These are phyloP conservation scores for Aegle marmelos DNA, from an alignment of 345 rosid species.

Conservation along the genomic window DNA sequence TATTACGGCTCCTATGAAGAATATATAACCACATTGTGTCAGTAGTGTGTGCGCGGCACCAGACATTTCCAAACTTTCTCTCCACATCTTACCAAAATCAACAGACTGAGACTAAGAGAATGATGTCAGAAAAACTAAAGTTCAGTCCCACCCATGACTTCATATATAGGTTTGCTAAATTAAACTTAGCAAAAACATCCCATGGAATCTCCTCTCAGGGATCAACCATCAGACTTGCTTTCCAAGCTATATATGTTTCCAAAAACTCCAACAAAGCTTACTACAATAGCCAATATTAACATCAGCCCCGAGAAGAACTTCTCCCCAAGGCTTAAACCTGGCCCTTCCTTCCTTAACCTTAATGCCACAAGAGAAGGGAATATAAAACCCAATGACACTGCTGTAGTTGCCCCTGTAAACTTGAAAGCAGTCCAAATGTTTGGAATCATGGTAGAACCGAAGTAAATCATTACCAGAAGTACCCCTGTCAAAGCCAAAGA, in stretches of 20 bases:
- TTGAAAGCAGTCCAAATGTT: slow-evolving; percentile 98
- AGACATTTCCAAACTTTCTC: neutral
- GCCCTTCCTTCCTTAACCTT: slow-evolving; percentile 50
- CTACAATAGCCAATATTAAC: slow-evolving; percentile 66
- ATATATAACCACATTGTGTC: neutral
- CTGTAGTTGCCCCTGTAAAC: slow-evolving; percentile 98
- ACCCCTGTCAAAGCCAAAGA: slow-evolving; percentile 62
- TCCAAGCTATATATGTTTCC: slow-evolving; percentile 72
- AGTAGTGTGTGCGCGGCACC: neutral
- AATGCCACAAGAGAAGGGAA: slow-evolving; percentile 86
- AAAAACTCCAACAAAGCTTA: slow-evolving; percentile 66
- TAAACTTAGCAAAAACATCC: neutral
- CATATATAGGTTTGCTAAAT: neutral
- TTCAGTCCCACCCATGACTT: neutral
- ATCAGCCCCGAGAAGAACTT: slow-evolving; percentile 60
- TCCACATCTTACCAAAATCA: neutral
- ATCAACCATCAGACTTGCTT: slow-evolving; percentile 36
- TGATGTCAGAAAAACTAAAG: neutral
- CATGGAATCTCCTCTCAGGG: neutral
- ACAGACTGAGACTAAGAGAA: neutral
- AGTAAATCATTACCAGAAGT: slow-evolving; percentile 54
- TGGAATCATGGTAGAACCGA: slow-evolving; percentile 91
- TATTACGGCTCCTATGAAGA: slow-evolving; percentile 1
- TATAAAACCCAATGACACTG: slow-evolving; percentile 87
- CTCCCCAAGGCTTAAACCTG: slow-evolving; percentile 45